Evolutionary conservation across 1,284 basidiomycete genomes (phyloP).

Genomic region (Pholiota adiposa): DNA sequence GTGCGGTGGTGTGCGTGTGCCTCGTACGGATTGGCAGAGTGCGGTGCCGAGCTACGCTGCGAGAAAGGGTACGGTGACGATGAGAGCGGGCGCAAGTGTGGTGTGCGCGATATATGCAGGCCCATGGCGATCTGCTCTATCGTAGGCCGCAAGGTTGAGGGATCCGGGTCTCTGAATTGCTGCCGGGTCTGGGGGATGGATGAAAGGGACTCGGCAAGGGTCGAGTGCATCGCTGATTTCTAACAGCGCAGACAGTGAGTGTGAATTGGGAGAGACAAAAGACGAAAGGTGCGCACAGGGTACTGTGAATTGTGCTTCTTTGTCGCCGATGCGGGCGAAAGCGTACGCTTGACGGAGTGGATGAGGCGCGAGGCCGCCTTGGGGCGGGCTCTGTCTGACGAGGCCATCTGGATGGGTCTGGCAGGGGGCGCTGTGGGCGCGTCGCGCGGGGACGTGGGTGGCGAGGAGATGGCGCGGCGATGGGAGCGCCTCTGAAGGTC

Average conservation of each 20-base stretch:
- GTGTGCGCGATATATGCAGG: slow-evolving; percentile 72
- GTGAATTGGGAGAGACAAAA: slow-evolving; percentile 9
- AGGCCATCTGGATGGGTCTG: slow-evolving; percentile 4
- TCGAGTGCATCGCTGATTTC: slow-evolving; percentile 53
- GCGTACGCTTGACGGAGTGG: slow-evolving; percentile 45
- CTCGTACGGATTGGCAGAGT: slow-evolving; percentile 22
- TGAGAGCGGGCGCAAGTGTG: slow-evolving; percentile 55
- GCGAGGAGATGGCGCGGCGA: slow-evolving; percentile 22
- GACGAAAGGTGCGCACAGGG: slow-evolving; percentile 31
- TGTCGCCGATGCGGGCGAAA: slow-evolving; percentile 33
- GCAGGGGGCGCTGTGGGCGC: background rate
- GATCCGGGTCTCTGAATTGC: slow-evolving; percentile 44
- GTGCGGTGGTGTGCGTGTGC: slow-evolving; percentile 22
- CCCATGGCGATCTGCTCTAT: slow-evolving; percentile 79
- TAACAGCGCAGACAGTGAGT: slow-evolving; percentile 19
- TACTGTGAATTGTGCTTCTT: slow-evolving; percentile 36
- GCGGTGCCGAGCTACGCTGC: slow-evolving; percentile 30
- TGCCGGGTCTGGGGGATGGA: slow-evolving; percentile 33
- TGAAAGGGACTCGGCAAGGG: slow-evolving; percentile 47
- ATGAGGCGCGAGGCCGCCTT: slow-evolving; percentile 46
- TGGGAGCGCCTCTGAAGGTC: slow-evolving; percentile 11
- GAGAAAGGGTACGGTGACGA: slow-evolving; percentile 32
- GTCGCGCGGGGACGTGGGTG: slow-evolving; percentile 15
- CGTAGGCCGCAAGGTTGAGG: slow-evolving; percentile 55
- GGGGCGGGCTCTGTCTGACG: slow-evolving; percentile 21